phyloP scores from a whole-genome alignment of 129 eudicot genomes.

The Helianthus annuus region HanXRQr2.0-SUNRISE NC_035440.2:85096151-85096650 shows the following conservation, averaged over 20 bases:
- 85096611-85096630: conserved; percentile 37
- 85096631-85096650: conserved; percentile 19
- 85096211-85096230: conserved; percentile 44
- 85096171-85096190: conserved; percentile 32
- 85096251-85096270: conserved; percentile 43
- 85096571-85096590: conserved; percentile 40
- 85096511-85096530: not conserved
- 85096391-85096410: conserved; percentile 31
- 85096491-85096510: not conserved
- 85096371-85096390: conserved; percentile 13
- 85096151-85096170: conserved; percentile 43
- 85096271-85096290: conserved; percentile 15
- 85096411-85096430: conserved; percentile 51
- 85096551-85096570: conserved; percentile 29
- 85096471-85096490: conserved; percentile 19
- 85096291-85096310: conserved; percentile 37
- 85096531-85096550: conserved; percentile 5
- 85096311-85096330: conserved; percentile 80
- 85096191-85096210: conserved; percentile 27
- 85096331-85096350: conserved; percentile 58
- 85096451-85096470: conserved; percentile 50
- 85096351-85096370: conserved; percentile 19
- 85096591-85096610: conserved; percentile 49
- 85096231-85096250: conserved; percentile 39
- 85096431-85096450: conserved; percentile 62